Conservation (phyloP, 192 early-diverging fungal species). For the Mortierella claussenii region DNA sequence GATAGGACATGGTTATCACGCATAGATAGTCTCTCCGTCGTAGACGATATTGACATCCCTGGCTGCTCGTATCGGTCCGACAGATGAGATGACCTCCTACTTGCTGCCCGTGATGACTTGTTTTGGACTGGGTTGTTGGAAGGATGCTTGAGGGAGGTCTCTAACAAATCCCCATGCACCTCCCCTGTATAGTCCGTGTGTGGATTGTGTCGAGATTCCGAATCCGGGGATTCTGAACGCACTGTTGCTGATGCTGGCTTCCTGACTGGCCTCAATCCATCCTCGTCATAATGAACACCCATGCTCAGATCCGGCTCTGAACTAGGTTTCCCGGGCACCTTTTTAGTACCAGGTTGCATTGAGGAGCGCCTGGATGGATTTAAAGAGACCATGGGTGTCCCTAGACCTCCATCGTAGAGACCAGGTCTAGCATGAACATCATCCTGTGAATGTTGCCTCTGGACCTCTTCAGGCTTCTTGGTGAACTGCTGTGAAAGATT, state of each 20-base stretch:
- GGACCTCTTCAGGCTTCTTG: slow-evolving; percentile 54
- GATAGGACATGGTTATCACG: slow-evolving; percentile 9
- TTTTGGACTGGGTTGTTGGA: slow-evolving; percentile 6
- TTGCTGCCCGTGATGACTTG: background rate
- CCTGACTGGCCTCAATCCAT: slow-evolving; percentile 11
- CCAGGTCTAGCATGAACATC: slow-evolving; percentile 30
- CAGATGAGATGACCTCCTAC: slow-evolving; percentile 37
- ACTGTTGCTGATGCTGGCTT: slow-evolving; percentile 51
- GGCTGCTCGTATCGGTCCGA: slow-evolving; percentile 7
- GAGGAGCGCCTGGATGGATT: slow-evolving; percentile 40
- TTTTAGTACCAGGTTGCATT: slow-evolving; percentile 21
- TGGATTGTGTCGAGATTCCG: slow-evolving; percentile 37
- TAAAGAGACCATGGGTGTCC: slow-evolving; percentile 27
- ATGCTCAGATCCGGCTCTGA: slow-evolving; percentile 27
- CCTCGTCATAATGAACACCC: slow-evolving; percentile 26
- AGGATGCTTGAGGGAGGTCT: slow-evolving; percentile 40
- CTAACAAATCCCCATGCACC: slow-evolving; percentile 25
- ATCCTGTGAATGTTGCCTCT: slow-evolving; percentile 33
- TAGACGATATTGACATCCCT: background rate
- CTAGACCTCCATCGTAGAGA: slow-evolving; percentile 41
- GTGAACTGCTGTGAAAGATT: slow-evolving; percentile 81
- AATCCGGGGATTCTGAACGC: slow-evolving; percentile 46
- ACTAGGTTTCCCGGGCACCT: slow-evolving; percentile 26
- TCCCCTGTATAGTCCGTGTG: slow-evolving; percentile 41
- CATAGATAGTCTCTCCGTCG: slow-evolving; percentile 19